Evolutionary conservation across 1,284 basidiomycete species (phyloP).

Genomic region (Austroboletus niveus): DNA sequence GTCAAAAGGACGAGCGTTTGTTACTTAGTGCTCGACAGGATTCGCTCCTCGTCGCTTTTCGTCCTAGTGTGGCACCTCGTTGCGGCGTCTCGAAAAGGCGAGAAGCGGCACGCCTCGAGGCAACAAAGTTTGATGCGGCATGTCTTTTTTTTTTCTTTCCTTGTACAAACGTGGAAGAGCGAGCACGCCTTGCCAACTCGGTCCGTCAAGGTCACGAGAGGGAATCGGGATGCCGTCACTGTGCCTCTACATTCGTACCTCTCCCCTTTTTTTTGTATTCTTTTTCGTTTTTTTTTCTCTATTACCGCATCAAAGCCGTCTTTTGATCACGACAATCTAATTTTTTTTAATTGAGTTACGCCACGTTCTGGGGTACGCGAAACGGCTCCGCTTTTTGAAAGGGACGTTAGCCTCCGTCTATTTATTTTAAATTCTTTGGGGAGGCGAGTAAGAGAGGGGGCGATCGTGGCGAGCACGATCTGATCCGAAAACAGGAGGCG

Average conservation of each 20-base stretch:
- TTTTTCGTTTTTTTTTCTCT: neutral
- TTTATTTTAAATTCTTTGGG: neutral
- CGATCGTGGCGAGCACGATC: neutral
- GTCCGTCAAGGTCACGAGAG: conserved; percentile 16
- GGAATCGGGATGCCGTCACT: neutral
- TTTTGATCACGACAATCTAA: conserved; percentile 3
- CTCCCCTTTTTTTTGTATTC: neutral
- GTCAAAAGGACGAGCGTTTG: neutral
- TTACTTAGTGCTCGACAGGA: neutral
- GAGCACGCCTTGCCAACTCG: conserved; percentile 3
- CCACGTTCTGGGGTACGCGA: conserved; percentile 31
- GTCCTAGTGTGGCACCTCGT: conserved; percentile 16
- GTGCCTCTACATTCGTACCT: neutral
- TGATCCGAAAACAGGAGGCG: conserved; percentile 9
- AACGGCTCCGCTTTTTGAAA: conserved; percentile 15
- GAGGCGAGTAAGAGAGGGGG: neutral
- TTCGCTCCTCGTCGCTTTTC: neutral
- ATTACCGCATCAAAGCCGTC: conserved; percentile 1
- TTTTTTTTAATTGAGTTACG: conserved; percentile 1
- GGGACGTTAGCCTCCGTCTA: neutral
- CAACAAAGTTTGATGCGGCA: conserved; percentile 29
- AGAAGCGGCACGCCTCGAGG: conserved; percentile 24
- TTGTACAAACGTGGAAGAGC: conserved; percentile 2
- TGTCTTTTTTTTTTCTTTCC: neutral
- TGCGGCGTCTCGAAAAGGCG: conserved; percentile 10